Percentiles rank a stretch among this genome's conserved stretches.
Evolutionary conservation across 2,329 filamentous ascomycete species (phyloP).

Genomic region (Xylariaceae sp.): DNA sequence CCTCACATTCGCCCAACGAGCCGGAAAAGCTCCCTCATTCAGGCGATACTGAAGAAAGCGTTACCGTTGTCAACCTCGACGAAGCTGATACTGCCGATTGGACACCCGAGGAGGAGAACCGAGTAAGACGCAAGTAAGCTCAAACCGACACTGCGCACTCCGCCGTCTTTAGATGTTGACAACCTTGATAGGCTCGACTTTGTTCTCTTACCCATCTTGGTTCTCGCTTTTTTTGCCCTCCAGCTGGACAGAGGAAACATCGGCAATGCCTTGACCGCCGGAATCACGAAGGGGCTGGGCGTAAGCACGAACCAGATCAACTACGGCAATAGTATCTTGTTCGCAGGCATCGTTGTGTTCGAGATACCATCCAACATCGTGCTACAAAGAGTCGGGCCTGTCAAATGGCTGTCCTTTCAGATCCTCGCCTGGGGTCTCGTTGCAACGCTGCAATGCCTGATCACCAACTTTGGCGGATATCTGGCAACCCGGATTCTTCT

Average conservation of each 20-base stretch:
- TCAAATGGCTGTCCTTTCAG: constrained; percentile 29
- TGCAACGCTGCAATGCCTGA: constrained; percentile 29
- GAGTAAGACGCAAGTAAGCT: constrained; percentile 29
- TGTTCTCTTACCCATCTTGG: constrained; percentile 31
- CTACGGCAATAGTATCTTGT: constrained; percentile 28
- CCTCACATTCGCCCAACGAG: too few species aligned
- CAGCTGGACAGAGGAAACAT: constrained; percentile 33
- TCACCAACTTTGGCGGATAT: constrained; percentile 41
- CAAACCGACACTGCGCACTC: not conserved
- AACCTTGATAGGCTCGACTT: constrained; percentile 21
- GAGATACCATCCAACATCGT: constrained; percentile 33
- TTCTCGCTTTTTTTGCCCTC: constrained; percentile 30
- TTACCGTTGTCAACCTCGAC: constrained; percentile 16
- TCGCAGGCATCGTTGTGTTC: constrained; percentile 29
- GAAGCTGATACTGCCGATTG: constrained; percentile 21
- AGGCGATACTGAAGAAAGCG: constrained; percentile 1
- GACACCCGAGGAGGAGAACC: constrained; percentile 28
- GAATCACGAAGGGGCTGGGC: constrained; percentile 26
- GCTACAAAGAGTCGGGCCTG: constrained; percentile 27
- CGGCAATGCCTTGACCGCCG: constrained; percentile 30
- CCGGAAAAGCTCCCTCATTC: not conserved
- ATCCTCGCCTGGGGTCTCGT: constrained; percentile 33
- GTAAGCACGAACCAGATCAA: constrained; percentile 29
- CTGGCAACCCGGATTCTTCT: constrained; percentile 41
- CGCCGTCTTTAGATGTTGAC: not conserved